Base-by-base conservation (phyloP, 768 basidiomycete genomes). In the Lactarius deliciosus region DNA sequence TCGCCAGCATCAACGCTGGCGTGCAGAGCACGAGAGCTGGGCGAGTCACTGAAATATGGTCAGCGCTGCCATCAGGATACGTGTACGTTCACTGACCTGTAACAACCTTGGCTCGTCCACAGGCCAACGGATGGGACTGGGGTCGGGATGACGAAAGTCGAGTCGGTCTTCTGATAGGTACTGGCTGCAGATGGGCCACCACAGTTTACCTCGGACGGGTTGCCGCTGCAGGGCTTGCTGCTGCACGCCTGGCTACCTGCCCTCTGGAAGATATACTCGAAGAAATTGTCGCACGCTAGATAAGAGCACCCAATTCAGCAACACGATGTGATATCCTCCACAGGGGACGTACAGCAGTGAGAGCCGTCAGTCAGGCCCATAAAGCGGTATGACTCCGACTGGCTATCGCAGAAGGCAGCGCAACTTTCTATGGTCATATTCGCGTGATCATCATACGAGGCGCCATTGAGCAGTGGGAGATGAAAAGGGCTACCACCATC, bases 361-460 rank as follows among this genome's bases (percentile, higher is more conserved):
- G 81, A 77, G 30, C 79, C 82, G 68, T 81, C 90, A 75, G 91
- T 89, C 16, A 85, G 79, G 7, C 90, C 91, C n/a, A 89, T 88
- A 69, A 83, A 89, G 66, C 86, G 74, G 73, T 79, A 89, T 11
- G 50, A 28, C 28, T 9, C 10, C 16, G 75, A 68, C 64, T 80
- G 75, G 22, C 76, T 59, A 43, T 79, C 76, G 72, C 82, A 83
- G 68, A 77, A 82, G 61, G 30, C 72, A 67, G 82, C 73, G 70
- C 82, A 83, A 9, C 74, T 71, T 70, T 81, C 85, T 40, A 85
- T 79, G 8, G 90, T 91, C 86, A 91, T 90, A 28, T 75, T 76
- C 7, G 76, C 78, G 22, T 81, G 75, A 69, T 80, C 79, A 11
- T 79, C 75, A 66, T 78, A 84, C 6, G 79, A 75, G 0, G 83